A percentile compares a stretch with the other conserved stretches of the same genome.
Conservation (phyloP, 805 yeast species). For the Yarrowia yakushimensis region DNA sequence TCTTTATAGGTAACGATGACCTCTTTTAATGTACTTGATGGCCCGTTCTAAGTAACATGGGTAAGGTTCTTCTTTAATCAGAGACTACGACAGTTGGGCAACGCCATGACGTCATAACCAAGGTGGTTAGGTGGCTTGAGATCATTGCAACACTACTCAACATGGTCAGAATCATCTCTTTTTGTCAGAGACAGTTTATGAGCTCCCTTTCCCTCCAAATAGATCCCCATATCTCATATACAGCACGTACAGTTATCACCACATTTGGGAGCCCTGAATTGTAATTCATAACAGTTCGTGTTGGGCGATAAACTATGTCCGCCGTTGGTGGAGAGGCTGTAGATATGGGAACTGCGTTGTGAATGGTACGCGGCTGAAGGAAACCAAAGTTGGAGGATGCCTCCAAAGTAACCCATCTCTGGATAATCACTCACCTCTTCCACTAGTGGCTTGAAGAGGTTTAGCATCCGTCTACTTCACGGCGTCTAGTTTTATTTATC, state of each 20-base stretch:
- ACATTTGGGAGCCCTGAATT: neutral
- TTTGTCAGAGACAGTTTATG: neutral
- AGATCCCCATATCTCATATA: neutral
- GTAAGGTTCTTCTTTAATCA: no score
- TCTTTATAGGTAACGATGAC: no score
- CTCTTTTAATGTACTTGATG: no score
- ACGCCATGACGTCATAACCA: neutral
- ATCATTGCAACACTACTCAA: neutral
- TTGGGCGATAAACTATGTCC: neutral
- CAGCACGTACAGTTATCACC: neutral
- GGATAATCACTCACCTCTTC: neutral
- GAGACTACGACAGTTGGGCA: neutral
- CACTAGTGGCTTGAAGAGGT: neutral
- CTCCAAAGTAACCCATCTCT: neutral
- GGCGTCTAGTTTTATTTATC: neutral
- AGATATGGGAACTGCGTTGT: neutral
- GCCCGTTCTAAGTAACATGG: no score
- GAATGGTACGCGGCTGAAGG: slow-evolving; percentile 3
- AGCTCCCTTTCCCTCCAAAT: neutral
- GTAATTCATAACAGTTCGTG: neutral
- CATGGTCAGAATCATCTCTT: neutral
- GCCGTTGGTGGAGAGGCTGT: neutral
- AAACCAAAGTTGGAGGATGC: neutral
- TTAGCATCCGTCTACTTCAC: neutral
- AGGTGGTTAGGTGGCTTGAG: neutral